These are phyloP conservation scores for Phytophthora brassicae DNA, from an alignment of 352 stramenopile genomes.

Conservation along the genomic window DNA sequence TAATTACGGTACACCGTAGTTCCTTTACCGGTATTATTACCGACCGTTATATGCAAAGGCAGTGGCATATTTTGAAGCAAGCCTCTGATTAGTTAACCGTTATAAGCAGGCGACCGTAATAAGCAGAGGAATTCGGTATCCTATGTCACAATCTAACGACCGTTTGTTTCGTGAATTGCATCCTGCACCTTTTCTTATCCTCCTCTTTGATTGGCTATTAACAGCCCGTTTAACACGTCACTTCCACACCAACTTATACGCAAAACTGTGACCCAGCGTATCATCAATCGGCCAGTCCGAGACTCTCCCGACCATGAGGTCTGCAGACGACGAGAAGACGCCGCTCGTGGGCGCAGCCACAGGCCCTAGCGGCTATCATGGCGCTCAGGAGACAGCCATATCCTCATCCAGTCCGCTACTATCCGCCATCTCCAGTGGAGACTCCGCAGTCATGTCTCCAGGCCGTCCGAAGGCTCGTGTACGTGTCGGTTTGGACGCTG, in stretches of 20 bases:
- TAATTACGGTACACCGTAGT: too few relatives aligned
- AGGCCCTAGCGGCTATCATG: conserved; percentile 10
- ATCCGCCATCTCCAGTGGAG: background rate
- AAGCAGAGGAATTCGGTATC: too few relatives aligned
- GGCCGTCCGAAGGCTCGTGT: conserved; percentile 34
- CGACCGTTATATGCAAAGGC: too few relatives aligned
- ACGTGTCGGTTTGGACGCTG: conserved; percentile 63
- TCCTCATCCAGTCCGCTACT: background rate
- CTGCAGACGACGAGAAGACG: conserved; percentile 40
- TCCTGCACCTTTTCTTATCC: background rate
- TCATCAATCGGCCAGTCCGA: background rate
- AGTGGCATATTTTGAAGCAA: too few relatives aligned
- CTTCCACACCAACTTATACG: background rate
- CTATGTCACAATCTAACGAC: too few relatives aligned
- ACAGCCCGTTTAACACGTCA: background rate
- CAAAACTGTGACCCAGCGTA: background rate
- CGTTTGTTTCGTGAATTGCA: too few relatives aligned
- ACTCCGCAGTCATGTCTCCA: conserved; percentile 11
- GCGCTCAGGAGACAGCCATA: background rate
- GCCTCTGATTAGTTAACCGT: too few relatives aligned
- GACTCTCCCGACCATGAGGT: conserved; percentile 25
- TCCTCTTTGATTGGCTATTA: background rate
- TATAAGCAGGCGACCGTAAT: too few relatives aligned
- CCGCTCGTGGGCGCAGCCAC: conserved; percentile 29
- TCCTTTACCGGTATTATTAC: too few relatives aligned